Base-by-base conservation (phyloP, 768 basidiomycete species). In the Coprinellus micaceus region DNA sequence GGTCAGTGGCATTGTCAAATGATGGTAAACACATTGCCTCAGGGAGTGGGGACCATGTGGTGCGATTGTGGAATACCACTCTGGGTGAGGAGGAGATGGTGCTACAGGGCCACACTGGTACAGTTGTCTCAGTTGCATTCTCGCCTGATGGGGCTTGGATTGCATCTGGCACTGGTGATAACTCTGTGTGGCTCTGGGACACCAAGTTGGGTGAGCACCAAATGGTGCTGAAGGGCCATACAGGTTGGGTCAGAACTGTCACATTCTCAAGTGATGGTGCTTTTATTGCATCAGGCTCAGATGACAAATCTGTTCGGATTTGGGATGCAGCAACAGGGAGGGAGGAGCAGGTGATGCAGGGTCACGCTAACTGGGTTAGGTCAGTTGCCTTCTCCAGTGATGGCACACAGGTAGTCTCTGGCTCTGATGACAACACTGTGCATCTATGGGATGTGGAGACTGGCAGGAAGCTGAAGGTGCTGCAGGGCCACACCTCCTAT, bases 1-100 rank as follows among this genome's bases (percentile, higher is more conserved):
- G 12, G 6, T 61, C 61, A 12, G 64, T 66, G 33, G 58, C 57
- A 19, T 68, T 66, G 49, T 66, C 63, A 2, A 11, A 6, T 2
- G 36, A 53, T 29, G 36, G 39, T 6, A 21, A 13, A 28, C 4
- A 26, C 13, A 19, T 39, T 41, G 19, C 26, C 21, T 53, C 52
- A 4, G 39, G 52, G 7, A 21, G 37, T 2, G 2, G 11, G 12
- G 52, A 41, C 24, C 3, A 15, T 21, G 22, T 22, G 3, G 24
- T 53, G 13, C 12, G 39, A 2, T 25, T 53, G 9, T 53, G 52
- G 52, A 22, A 53, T 41, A 22, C 26, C 9, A 17, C 13, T 25
- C 15, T n/a, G 19, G 50, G 43, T 10, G 19, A 15, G 11, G 43
- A 13, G 50, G n/a, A 33, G 25, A 33, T 10, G 15, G 37, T 7